phyloP scores from a whole-genome alignment of 345 rosid species.

The Citrus reticulata region DNA sequence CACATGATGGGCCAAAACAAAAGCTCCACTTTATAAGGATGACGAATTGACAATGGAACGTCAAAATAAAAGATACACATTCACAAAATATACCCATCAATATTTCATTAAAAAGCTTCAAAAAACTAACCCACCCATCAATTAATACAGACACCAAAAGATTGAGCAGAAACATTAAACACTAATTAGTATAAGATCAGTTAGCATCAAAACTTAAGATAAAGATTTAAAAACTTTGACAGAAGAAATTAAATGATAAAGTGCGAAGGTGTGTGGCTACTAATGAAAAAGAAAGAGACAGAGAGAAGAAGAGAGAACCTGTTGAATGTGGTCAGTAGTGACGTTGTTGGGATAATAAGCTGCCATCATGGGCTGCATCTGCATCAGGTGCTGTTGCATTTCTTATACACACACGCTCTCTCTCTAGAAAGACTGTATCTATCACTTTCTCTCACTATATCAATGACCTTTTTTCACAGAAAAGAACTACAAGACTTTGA shows the following conservation, averaged over 20 bases:
- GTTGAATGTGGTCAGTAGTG: constrained; percentile 99
- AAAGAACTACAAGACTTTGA: neutral
- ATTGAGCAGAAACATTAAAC: neutral
- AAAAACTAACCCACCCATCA: neutral
- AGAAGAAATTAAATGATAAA: neutral
- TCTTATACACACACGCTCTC: constrained; percentile 36
- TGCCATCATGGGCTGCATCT: constrained; percentile 99
- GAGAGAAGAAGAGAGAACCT: constrained; percentile 47
- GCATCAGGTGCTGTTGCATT: constrained; percentile 99
- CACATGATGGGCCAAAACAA: constrained; percentile 7
- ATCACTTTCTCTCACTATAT: constrained; percentile 13
- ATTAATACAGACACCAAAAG: neutral
- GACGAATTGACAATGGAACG: neutral
- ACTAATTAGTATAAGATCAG: too few relatives aligned
- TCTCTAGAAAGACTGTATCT: neutral
- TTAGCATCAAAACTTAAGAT: neutral
- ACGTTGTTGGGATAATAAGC: constrained; percentile 99
- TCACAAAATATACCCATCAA: constrained; percentile 1
- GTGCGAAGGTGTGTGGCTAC: neutral
- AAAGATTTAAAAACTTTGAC: neutral
- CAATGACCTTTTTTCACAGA: constrained; percentile 20
- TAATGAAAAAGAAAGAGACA: neutral
- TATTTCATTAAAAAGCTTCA: neutral
- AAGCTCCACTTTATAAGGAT: neutral
- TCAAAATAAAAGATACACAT: constrained; percentile 11